These are phyloP conservation scores for Cutaneotrichosporon cavernicola DNA, from an alignment of 1,284 basidiomycete genomes.

Conservation along the genomic window DNA sequence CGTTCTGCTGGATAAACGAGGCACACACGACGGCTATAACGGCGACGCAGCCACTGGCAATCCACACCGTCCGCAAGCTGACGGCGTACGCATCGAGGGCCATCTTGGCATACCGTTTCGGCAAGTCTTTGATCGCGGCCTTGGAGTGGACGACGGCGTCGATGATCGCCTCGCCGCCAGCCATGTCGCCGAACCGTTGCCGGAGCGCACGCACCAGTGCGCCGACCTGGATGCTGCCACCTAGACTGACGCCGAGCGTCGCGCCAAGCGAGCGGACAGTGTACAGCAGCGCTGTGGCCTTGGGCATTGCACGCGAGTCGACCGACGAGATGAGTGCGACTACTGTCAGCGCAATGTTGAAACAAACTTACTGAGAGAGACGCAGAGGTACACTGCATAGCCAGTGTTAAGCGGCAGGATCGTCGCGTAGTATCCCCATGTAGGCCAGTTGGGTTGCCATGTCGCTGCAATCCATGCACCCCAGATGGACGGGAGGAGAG, in stretches of 20 bases:
- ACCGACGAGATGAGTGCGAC: conserved; percentile 49
- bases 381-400: conserved; percentile 49
- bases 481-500: conserved; percentile 39
- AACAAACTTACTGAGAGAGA: conserved; percentile 38
- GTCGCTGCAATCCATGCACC: conserved; percentile 36
- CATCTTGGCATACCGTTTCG: conserved; percentile 23
- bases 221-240: conserved; percentile 48
- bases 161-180: conserved; percentile 30
- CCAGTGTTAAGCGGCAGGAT: conserved; percentile 49
- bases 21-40: conserved; percentile 36
- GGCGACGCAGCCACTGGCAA: conserved; percentile 30
- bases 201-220: conserved; percentile 32
- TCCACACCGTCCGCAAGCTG: conserved; percentile 38
- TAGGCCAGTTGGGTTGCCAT: conserved; percentile 43
- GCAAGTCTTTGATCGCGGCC: conserved; percentile 40
- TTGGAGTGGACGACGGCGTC: conserved; percentile 50
- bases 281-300: conserved; percentile 52
- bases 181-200: conserved; percentile 20
- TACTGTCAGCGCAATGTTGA: conserved; percentile 15
- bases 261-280: conserved; percentile 49
- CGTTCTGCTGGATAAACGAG: conserved; percentile 22
- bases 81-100: conserved; percentile 48
- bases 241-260: conserved; percentile 48
- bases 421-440: conserved; percentile 47
- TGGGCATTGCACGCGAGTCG: conserved; percentile 49